A percentile compares a stretch with the other conserved stretches of the same genome.
These are phyloP conservation scores for Pseudopithomyces maydicus DNA, from an alignment of 2,329 filamentous ascomycete species.

Conservation along the genomic window DNA sequence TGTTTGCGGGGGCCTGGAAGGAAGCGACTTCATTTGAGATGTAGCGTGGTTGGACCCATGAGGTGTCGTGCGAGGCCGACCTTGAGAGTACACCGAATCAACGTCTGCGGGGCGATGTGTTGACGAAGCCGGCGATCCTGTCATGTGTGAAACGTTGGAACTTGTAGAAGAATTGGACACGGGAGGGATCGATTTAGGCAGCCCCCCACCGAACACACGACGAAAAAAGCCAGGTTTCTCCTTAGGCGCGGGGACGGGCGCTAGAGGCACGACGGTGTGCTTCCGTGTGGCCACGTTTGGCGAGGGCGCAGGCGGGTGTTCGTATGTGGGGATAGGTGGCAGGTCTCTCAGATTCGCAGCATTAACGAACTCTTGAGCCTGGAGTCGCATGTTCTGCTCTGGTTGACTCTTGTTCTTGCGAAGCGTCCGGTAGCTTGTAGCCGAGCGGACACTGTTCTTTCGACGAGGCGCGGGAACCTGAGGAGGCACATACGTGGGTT, in stretches of 20 bases:
- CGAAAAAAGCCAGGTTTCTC: conserved; percentile 90
- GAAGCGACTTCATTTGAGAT: conserved; percentile 54
- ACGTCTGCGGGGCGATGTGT: conserved; percentile 31
- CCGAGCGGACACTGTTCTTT: conserved; percentile 64
- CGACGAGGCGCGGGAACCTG: conserved; percentile 53
- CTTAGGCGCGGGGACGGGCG: conserved; percentile 47
- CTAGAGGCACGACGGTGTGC: conserved; percentile 39
- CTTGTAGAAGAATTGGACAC: conserved; percentile 26
- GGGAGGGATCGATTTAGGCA: conserved; percentile 61
- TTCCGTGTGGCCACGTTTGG: conserved; percentile 60
- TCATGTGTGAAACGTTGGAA: conserved; percentile 20
- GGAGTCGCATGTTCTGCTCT: conserved; percentile 49
- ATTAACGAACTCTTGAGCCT: conserved; percentile 56
- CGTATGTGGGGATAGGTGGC: conserved; percentile 52
- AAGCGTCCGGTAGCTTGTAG: conserved; percentile 52
- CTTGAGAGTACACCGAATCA: conserved; percentile 36
- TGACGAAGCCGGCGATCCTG: conserved; percentile 22
- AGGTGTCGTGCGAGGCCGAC: conserved; percentile 45
- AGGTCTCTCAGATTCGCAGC: conserved; percentile 49
- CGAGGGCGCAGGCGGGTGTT: conserved; percentile 58
- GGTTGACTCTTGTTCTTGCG: conserved; percentile 51
- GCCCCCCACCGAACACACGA: conserved; percentile 75
- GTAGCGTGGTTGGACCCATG: conserved; percentile 51
- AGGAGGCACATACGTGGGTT: conserved; percentile 46
- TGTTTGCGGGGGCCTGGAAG: conserved; percentile 33